A percentile compares a stretch with the other conserved stretches of the same genome.
Conservation (phyloP, 2,329 filamentous ascomycete species). For the Septoria linicola region DNA sequence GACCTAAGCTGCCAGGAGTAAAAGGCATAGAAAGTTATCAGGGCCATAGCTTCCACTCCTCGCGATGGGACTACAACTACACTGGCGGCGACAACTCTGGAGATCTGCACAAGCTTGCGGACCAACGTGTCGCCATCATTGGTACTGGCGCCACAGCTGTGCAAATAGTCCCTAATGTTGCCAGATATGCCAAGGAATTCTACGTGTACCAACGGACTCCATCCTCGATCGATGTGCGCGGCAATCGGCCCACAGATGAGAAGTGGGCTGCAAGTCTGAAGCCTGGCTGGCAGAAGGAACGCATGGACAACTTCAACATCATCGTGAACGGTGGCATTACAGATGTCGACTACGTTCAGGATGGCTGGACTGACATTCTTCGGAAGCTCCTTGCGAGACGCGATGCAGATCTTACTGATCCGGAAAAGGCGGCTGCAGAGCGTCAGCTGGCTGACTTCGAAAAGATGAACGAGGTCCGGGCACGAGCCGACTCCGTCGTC, state of each 20-base stretch:
- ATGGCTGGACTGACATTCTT: constrained; percentile 29
- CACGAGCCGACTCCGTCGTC: constrained; percentile 51
- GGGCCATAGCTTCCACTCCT: constrained; percentile 46
- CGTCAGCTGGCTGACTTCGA: constrained; percentile 28
- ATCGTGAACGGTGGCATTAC: constrained; percentile 25
- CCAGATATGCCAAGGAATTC: constrained; percentile 40
- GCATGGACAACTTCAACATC: constrained; percentile 46
- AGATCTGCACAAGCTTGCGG: constrained; percentile 18
- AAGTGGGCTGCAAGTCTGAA: constrained; percentile 35
- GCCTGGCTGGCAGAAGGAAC: constrained; percentile 52
- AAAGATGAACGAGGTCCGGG: constrained; percentile 45
- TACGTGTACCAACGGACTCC: constrained; percentile 47
- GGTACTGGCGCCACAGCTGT: constrained; percentile 31
- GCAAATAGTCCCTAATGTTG: constrained; percentile 43
- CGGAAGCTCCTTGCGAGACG: constrained; percentile 25
- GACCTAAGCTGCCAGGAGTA: constrained; percentile 49
- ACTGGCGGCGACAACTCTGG: constrained; percentile 39
- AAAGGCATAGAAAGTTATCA: constrained; percentile 42
- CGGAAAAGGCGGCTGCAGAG: constrained; percentile 21
- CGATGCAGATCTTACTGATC: constrained; percentile 13
- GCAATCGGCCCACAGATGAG: constrained; percentile 45
- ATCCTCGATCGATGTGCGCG: constrained; percentile 36
- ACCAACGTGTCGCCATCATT: constrained; percentile 31
- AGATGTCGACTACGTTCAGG: constrained; percentile 31
- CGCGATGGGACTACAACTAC: constrained; percentile 46